A percentile compares a stretch with the other conserved stretches of the same genome.
phyloP scores from a whole-genome alignment of 1,139 yeast genomes.

The Magnusiomyces fungicola region DNA sequence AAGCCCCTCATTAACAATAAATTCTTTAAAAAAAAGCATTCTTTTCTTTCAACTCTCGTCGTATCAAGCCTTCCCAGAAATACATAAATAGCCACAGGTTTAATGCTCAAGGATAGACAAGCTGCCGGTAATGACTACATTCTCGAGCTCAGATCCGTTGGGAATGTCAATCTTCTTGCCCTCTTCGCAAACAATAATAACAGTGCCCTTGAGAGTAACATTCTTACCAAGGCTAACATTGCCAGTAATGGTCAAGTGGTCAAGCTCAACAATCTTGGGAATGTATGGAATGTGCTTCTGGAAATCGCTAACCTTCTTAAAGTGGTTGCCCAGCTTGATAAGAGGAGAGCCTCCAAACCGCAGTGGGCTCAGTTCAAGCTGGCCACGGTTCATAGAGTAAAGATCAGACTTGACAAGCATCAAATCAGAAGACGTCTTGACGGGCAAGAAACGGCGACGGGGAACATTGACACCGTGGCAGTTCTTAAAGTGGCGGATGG shows the following conservation, averaged over 20 bases:
- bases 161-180: conserved; percentile 97
- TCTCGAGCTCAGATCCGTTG: conserved; percentile 88
- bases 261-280: conserved; percentile 93
- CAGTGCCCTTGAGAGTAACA: conserved; percentile 92
- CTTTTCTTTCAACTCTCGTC: no score
- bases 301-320: conserved; percentile 90
- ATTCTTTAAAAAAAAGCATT: no score
- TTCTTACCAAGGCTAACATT: conserved; percentile 86
- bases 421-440: conserved; percentile 92
- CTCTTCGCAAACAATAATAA: conserved; percentile 93
- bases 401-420: conserved; percentile 94
- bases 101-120: conserved; percentile 91
- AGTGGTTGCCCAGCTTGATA: conserved; percentile 92
- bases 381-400: conserved; percentile 86
- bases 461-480: conserved; percentile 99
- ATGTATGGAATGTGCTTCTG: conserved; percentile 87
- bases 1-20: no score
- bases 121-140: conserved; percentile 95
- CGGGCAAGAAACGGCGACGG: conserved; percentile 95
- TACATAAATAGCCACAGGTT: no score
- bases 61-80: no score
- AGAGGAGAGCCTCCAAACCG: conserved; percentile 90
- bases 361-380: conserved; percentile 71
- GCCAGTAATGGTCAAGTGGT: conserved; percentile 96
- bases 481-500: conserved; percentile 88